Percentiles rank a stretch among this genome's conserved stretches.
Evolutionary conservation across 352 stramenopile genomes (phyloP).

Genomic region (Pythium rishiriense): DNA sequence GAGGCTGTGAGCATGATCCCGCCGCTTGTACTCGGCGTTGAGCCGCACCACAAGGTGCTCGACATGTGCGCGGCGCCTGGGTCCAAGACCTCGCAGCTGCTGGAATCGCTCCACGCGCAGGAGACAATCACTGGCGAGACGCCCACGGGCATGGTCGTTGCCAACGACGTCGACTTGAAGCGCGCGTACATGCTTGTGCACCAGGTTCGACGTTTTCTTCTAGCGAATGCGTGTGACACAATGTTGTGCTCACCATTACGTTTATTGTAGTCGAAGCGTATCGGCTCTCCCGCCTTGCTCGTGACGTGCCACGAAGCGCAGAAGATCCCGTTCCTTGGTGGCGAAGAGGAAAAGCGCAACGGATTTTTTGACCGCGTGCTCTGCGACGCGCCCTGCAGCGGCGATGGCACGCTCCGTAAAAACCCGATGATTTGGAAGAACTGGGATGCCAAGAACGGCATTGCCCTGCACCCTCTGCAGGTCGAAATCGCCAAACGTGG

Average conservation of each 20-base stretch:
- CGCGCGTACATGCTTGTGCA: constrained; percentile 98
- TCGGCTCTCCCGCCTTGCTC: constrained; percentile 93
- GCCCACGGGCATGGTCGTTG: constrained; percentile 91
- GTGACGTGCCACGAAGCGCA: constrained; percentile 97
- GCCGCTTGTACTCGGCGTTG: constrained; percentile 94
- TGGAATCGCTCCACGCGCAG: constrained; percentile 92
- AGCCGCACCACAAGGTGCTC: constrained; percentile 94
- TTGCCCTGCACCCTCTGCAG: constrained; percentile 95
- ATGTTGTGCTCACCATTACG: neutral
- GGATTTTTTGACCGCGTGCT: constrained; percentile 98
- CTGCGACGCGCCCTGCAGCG: constrained; percentile 97
- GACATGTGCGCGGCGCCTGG: constrained; percentile 99
- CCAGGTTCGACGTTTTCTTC: constrained; percentile 58
- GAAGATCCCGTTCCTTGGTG: constrained; percentile 92
- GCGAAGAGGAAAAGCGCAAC: constrained; percentile 48
- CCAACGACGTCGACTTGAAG: constrained; percentile 97
- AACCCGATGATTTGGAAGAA: constrained; percentile 95
- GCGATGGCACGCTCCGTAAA: constrained; percentile 99
- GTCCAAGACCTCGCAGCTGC: constrained; percentile 98
- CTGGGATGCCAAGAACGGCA: constrained; percentile 91
- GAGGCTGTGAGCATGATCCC: constrained; percentile 99
- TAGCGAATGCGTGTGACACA: neutral
- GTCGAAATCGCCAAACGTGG: constrained; percentile 94
- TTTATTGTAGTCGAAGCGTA: constrained; percentile 82
- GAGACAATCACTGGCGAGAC: constrained; percentile 77